Evolutionary conservation across 805 yeast species (phyloP).

Genomic region (Spathaspora passalidarum): DNA sequence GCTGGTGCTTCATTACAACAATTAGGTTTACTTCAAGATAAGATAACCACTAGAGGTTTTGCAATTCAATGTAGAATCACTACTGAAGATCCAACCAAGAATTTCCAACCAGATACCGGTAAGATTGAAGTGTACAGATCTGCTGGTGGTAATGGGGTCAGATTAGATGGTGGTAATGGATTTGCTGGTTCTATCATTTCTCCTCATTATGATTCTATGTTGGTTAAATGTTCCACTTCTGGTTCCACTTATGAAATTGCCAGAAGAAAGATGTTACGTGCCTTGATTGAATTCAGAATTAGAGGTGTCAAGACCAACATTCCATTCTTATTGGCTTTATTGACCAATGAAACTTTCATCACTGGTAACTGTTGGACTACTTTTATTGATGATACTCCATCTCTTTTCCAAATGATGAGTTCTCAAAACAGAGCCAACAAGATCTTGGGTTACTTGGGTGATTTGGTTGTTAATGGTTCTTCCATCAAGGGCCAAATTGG

Average conservation of each 20-base stretch:
- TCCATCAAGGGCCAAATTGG: conserved; percentile 96
- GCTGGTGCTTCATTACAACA: conserved; percentile 95
- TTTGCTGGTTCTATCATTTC: conserved; percentile 95
- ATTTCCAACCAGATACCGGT: conserved; percentile 98
- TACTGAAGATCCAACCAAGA: conserved; percentile 95
- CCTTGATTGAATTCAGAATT: conserved; percentile 95
- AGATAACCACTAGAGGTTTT: conserved; percentile 92
- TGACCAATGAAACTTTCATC: conserved; percentile 87
- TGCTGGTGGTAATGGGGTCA: conserved; percentile 98
- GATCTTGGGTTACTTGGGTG: conserved; percentile 85
- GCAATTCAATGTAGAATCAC: conserved; percentile 99
- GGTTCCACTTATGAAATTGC: conserved; percentile 96
- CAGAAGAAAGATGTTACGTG: conserved; percentile 95
- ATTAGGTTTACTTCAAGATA: conserved; percentile 89
- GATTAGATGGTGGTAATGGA: conserved; percentile 98
- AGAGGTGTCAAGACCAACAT: conserved; percentile 99
- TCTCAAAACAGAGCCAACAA: conserved; percentile 98
- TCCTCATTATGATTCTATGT: conserved; percentile 97
- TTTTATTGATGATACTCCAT: conserved; percentile 96
- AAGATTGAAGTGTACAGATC: conserved; percentile 97
- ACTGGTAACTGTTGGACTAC: conserved; percentile 95
- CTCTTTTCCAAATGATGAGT: conserved; percentile 87
- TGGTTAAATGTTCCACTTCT: conserved; percentile 96
- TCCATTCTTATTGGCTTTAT: conserved; percentile 87
- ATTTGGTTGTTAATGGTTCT: conserved; percentile 92